phyloP scores from a whole-genome alignment of 306 rosid species.

The Rosa rugosa region DNA sequence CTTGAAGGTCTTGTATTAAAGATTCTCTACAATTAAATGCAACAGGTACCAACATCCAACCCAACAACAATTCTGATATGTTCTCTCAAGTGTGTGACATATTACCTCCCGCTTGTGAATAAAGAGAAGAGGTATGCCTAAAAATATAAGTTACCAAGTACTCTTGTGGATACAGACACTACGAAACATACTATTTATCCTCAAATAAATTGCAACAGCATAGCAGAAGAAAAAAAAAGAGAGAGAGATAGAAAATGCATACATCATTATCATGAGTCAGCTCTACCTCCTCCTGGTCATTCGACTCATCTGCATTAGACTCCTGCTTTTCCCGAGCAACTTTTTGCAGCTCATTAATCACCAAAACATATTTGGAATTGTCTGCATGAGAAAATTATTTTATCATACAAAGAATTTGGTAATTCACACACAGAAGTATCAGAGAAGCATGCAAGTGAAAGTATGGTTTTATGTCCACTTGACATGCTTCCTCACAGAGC shows the following conservation, averaged over 20 bases:
- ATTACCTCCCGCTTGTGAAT: neutral
- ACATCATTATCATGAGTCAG: slow-evolving; percentile 43
- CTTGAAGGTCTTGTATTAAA: neutral
- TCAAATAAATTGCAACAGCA: neutral
- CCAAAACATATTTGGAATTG: slow-evolving; percentile 45
- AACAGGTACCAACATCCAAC: neutral
- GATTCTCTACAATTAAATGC: neutral
- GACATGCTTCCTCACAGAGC: neutral
- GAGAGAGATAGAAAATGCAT: slow-evolving; percentile 29
- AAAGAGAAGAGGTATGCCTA: neutral
- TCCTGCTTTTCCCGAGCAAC: slow-evolving; percentile 52
- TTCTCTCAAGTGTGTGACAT: neutral
- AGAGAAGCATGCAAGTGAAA: neutral
- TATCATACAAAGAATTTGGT: too few species aligned
- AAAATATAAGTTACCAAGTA: neutral
- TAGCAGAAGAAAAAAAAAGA: slow-evolving; percentile 26
- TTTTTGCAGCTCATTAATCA: slow-evolving; percentile 61
- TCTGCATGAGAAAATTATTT: slow-evolving; percentile 39
- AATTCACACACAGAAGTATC: neutral
- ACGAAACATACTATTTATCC: neutral
- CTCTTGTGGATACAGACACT: neutral
- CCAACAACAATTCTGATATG: neutral
- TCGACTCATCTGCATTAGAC: slow-evolving; percentile 39
- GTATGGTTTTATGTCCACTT: neutral
- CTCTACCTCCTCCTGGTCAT: slow-evolving; percentile 47